Conservation (phyloP, 2,329 filamentous ascomycete species). For the Zarea fungicola region DNA sequence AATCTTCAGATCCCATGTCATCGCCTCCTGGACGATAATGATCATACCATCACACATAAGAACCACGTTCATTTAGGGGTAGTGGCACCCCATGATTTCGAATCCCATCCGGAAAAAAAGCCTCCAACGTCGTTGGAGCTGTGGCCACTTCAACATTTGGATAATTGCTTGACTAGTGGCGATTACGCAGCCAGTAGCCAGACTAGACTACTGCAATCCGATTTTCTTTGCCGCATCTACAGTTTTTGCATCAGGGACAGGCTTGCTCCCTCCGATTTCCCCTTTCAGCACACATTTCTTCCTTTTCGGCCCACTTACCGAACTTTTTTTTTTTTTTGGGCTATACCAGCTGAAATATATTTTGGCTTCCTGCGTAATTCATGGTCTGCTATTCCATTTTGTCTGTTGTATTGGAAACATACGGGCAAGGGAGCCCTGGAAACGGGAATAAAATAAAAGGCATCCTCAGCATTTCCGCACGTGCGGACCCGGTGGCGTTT, state of each 20-base stretch:
- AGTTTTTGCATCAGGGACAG: constrained; percentile 11
- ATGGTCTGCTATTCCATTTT: neutral
- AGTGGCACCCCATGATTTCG: too few relatives aligned
- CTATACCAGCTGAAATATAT: neutral
- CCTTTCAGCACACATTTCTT: neutral
- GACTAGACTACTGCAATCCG: neutral
- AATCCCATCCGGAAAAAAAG: too few relatives aligned
- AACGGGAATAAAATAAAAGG: constrained; percentile 2
- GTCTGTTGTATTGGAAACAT: neutral
- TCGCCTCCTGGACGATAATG: constrained; percentile 38
- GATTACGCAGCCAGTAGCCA: too few relatives aligned
- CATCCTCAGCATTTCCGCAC: constrained; percentile 12
- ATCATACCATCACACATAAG: neutral
- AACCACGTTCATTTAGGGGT: too few relatives aligned
- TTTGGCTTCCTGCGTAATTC: neutral
- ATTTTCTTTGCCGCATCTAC: constrained; percentile 6
- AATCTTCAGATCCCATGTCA: constrained; percentile 52
- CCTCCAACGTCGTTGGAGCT: neutral
- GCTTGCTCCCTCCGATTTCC: constrained; percentile 5
- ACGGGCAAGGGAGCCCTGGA: neutral
- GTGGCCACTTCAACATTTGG: constrained; percentile 8
- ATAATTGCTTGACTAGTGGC: too few relatives aligned
- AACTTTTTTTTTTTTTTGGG: constrained; percentile 4
- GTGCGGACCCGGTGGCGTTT: constrained; percentile 11
- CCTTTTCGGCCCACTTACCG: neutral